phyloP scores from a whole-genome alignment of 257 asterid genomes.

The Solanum ossicruentum region DNA sequence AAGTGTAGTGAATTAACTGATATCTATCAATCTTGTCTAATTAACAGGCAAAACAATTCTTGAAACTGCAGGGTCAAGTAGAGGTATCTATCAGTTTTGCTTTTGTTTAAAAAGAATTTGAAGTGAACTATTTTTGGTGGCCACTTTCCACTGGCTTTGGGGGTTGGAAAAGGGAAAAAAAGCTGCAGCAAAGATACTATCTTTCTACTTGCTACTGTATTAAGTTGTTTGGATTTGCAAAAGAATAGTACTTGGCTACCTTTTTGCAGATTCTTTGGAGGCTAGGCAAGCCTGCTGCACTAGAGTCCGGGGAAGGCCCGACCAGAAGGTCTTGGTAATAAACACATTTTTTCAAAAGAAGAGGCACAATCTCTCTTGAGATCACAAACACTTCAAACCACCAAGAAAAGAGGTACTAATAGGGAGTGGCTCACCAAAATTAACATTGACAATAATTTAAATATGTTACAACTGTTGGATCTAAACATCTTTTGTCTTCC shows the following conservation, averaged over 20 bases:
- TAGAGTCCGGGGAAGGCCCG: too few species aligned
- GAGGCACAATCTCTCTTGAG: not conserved
- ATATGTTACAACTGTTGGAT: not conserved
- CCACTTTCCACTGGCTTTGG: not conserved
- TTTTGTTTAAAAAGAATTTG: not conserved
- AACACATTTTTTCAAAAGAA: not conserved
- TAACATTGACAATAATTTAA: slow-evolving; percentile 5
- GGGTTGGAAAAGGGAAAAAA: not conserved
- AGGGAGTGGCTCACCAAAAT: not conserved
- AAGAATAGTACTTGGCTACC: slow-evolving; percentile 1
- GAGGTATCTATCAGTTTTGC: not conserved
- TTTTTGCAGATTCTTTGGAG: not conserved
- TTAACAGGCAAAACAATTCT: not conserved
- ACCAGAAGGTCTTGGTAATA: not conserved
- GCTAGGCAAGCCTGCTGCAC: too few species aligned
- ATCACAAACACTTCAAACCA: not conserved
- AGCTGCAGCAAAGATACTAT: not conserved
- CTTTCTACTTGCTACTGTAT: slow-evolving; percentile 1
- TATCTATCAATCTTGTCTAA: not conserved
- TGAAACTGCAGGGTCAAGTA: not conserved
- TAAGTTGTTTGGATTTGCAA: not conserved
- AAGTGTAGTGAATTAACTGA: not conserved
- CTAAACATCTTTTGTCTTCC: not conserved
- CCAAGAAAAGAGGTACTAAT: slow-evolving; percentile 1
- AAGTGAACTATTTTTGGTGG: not conserved